Base-by-base conservation (phyloP, 2,329 filamentous ascomycete genomes). In the Colletotrichum melonis region DNA sequence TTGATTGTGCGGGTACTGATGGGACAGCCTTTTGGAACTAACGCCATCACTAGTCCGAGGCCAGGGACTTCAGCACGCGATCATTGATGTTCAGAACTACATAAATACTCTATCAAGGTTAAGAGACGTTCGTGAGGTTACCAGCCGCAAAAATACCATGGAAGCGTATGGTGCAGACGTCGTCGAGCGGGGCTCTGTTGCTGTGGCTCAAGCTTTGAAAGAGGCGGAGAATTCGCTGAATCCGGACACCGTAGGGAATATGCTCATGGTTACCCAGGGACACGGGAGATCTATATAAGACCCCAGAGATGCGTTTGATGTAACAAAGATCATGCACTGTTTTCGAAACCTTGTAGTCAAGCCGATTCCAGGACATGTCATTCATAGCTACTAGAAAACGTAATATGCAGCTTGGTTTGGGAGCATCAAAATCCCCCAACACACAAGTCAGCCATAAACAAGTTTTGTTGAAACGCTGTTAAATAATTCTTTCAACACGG, bases 41-140 rank as follows among this genome's bases (percentile, higher is more conserved):
- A 49, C 58, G 62, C 56, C 72, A 28, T 26, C 35, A 38, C 2
- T n/a, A 82, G 81, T 82, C 74, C 82, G 85, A n/a, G 85, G 84
- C 0, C 85, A 87, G 75, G 84, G 84, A 8, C 80, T 85, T 46
- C 85, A 87, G 70, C 82, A 86, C 73, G 81, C 81, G 35, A 82
- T 87, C 55, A 77, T 77, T 1, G 85, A 86, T 66, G 84, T 81
- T 12, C 76, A 78, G 42, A 81, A 83, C 66, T 83, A 84, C 59
- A 76, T 86, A 1, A 71, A 80, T n/a, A 78, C 78, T 4, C 73
- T 84, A 9, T n/a, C 76, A 6, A 67, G 75, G 54, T 67, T 81
- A 4, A 64, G 76, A 24, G 73, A 76, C 19, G 38, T 67, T 1
- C 69, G 63, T 1, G 74, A 67, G 1, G 69, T 60, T 19, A 52